Evolutionary conservation across 306 rosid genomes (phyloP).

Genomic region (Rosa lucieae): DNA sequence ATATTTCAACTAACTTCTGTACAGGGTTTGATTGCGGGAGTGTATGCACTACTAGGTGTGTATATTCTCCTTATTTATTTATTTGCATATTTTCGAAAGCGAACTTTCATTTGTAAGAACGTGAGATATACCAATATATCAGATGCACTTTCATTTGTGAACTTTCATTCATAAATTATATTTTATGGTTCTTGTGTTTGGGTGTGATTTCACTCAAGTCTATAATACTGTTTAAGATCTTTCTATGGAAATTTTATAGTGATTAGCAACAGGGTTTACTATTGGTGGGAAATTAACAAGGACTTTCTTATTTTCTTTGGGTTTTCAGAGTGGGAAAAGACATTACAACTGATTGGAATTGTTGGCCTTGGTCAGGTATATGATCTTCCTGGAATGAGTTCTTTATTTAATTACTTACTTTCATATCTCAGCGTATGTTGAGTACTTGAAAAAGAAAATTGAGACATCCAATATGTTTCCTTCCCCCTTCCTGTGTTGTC

Average conservation of each 20-base stretch:
- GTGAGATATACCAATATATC: background rate
- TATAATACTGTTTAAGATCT: background rate
- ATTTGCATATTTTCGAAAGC: background rate
- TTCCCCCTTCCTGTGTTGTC: background rate
- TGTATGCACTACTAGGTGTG: slow-evolving; percentile 70
- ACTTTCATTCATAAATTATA: background rate
- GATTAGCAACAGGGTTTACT: background rate
- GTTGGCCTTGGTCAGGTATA: slow-evolving; percentile 79
- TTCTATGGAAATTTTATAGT: background rate
- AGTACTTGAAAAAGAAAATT: background rate
- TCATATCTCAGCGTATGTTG: background rate
- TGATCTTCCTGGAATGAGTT: slow-evolving; percentile 24
- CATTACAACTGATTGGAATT: slow-evolving; percentile 69
- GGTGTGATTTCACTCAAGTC: background rate
- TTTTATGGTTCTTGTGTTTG: background rate
- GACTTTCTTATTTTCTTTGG: background rate
- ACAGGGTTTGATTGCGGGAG: slow-evolving; percentile 68
- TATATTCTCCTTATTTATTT: slow-evolving; percentile 18
- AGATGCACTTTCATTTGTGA: background rate
- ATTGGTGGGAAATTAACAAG: background rate
- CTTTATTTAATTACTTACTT: background rate
- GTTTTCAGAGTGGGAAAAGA: slow-evolving; percentile 86
- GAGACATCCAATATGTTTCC: background rate
- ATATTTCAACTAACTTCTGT: slow-evolving; percentile 28
- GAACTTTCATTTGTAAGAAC: background rate